A percentile compares a stretch with the other conserved stretches of the same genome.
phyloP scores from a whole-genome alignment of 768 basidiomycete genomes.

The Tricholomella constricta region DNA sequence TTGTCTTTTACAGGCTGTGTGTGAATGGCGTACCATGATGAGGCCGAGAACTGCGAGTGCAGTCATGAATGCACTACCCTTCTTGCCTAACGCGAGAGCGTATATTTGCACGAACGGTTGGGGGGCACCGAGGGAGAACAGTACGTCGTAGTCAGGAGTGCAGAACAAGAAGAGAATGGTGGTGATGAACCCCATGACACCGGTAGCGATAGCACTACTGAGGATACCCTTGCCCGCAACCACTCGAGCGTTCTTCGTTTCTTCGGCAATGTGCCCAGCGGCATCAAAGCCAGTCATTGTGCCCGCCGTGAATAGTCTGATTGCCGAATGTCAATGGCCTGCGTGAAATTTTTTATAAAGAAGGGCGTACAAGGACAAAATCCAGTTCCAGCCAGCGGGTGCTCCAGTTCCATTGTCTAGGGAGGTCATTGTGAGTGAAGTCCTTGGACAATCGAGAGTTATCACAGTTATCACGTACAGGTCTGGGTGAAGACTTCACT shows the following conservation, averaged over 20 bases:
- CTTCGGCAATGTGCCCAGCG: conserved; percentile 85
- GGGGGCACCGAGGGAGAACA: conserved; percentile 79
- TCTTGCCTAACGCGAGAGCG: conserved; percentile 77
- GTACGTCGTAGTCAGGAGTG: conserved; percentile 72
- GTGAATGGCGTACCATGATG: conserved; percentile 59
- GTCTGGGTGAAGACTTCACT: conserved; percentile 83
- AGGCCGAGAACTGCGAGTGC: conserved; percentile 82
- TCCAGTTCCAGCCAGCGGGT: conserved; percentile 88
- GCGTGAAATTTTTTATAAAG: background rate
- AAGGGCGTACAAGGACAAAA: conserved; percentile 69
- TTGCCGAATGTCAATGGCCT: background rate
- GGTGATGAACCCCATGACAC: conserved; percentile 75
- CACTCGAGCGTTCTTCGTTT: conserved; percentile 84
- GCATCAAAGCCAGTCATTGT: conserved; percentile 92
- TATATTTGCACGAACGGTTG: conserved; percentile 93
- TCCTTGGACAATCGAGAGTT: background rate
- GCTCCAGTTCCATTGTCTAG: conserved; percentile 90
- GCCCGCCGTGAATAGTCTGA: conserved; percentile 82
- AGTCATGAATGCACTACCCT: conserved; percentile 86
- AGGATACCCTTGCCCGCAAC: conserved; percentile 84
- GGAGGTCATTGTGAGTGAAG: conserved; percentile 4
- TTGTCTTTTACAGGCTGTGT: background rate
- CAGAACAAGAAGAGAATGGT: conserved; percentile 85
- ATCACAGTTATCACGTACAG: conserved; percentile 62
- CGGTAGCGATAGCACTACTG: conserved; percentile 74